Evolutionary conservation across 108 stramenopile genomes (phyloP), one percentile per base, ranked within the genome.

Genomic region (Cyclotella sp.): DNA sequence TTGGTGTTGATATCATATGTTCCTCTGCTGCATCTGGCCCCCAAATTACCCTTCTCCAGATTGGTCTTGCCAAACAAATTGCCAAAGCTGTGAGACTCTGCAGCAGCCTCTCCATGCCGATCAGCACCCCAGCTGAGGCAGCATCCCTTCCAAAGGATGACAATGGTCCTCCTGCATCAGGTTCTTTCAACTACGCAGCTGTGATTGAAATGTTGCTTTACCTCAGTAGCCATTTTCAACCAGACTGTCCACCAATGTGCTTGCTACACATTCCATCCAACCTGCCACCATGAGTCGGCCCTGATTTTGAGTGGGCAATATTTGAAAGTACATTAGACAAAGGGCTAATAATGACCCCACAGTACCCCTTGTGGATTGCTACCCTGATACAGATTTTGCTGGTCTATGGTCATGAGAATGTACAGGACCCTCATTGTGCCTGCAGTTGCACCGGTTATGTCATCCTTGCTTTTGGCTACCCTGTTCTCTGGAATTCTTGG

Each of bases 321-420:
- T 18, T 15, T 58, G 21, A 55, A 58, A 29, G 49, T n/a, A 72
- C 39, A 12, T 2, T 43, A 21, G 28, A 6, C 29, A 5, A 63
- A 63, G 55, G 71, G 27, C 59, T 72, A 5, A 57, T 63, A 19
- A 30, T 72, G 29, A 59, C 15, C 2, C 71, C 60, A 58, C 10
- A 1, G 7, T 9, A 3, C 55, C 22, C 5, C 28, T 10, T 47
- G 27, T 68, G 4, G 59, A 78, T 53, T 78, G 77, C 58, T 79
- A 45, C 57, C 73, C 76, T 21, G 82, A 86, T 57, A 78, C 82
- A 4, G 85, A 80, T 30, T 83, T 83, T 51, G 78, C 82, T 47
- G 82, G 78, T 34, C 71, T 77, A 4, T 83, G 22, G 22, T 7
- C n/a, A 29, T n/a, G 79, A 81, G 22, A 26, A 68, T 46, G 24